phyloP scores from a whole-genome alignment of 371 early-diverging fungal genomes.

The Mortierella sp. region DNA sequence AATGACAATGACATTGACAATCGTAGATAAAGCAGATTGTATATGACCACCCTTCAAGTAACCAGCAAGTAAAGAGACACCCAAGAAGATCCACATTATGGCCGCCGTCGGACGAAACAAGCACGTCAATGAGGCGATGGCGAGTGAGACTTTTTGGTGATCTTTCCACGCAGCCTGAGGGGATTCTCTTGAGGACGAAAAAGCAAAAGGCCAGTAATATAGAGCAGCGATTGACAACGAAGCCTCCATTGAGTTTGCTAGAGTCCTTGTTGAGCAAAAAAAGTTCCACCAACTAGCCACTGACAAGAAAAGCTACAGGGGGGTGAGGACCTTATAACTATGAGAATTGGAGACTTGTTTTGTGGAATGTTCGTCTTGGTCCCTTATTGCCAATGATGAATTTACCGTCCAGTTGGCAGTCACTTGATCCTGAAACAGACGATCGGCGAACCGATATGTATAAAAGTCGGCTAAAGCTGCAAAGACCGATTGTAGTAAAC shows the following conservation, averaged over 20 bases:
- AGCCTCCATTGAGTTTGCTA: conserved; percentile 81
- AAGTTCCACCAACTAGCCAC: conserved; percentile 87
- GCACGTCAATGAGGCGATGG: conserved; percentile 81
- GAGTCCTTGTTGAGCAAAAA: conserved; percentile 78
- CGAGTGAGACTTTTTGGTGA: conserved; percentile 59
- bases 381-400: conserved; percentile 11
- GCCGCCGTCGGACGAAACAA: conserved; percentile 90
- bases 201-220: conserved; percentile 80
- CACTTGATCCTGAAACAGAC: conserved; percentile 61
- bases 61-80: conserved; percentile 62
- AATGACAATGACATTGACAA: conserved; percentile 15
- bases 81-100: conserved; percentile 84
- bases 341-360: neutral
- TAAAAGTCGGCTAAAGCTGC: conserved; percentile 82
- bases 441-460: conserved; percentile 76
- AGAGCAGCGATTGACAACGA: conserved; percentile 74
- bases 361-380: neutral
- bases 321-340: neutral
- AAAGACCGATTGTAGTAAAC: conserved; percentile 77
- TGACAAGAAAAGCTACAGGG: conserved; percentile 75
- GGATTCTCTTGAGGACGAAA: neutral
- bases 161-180: neutral
- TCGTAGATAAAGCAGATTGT: conserved; percentile 13
- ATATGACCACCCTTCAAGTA: conserved; percentile 18
- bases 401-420: conserved; percentile 76